Base-by-base conservation (phyloP, 306 rosid species). In the Alnus rubra region DNA sequence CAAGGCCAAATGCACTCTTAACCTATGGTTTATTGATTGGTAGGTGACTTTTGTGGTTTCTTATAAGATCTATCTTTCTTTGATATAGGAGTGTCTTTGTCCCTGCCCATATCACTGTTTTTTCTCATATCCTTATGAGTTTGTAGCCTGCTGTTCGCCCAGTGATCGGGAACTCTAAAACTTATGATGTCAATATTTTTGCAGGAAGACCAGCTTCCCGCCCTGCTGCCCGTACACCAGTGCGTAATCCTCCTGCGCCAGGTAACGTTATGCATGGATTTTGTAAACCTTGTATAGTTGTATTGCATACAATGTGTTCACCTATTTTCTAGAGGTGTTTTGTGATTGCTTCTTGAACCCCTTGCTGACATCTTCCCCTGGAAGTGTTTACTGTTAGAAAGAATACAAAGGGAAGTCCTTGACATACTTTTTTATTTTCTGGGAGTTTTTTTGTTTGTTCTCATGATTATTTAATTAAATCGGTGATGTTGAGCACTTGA, bases 141-240 rank as follows among this genome's bases (percentile, higher is more conserved):
- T 49, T 49, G 11, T 28, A 28, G 65, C 65, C 0, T 2, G 35
- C 7, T 59, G 45, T 59, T 59, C 15, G 12, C 7, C 35, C 2
- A 59, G 65, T 23, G 65, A 59, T 59, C 12, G 30, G 65, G 28
- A 59, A 10, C 33, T 59, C 35, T 59, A 28, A 10, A 59, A 28
- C 15, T 2, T 7, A 4, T 35, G 6, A 19, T 78, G n/a, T 19
- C 4, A n/a, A n/a, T n/a, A 1, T 50, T 76, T 53, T 76, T 71
- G 42, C 78, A 82, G 81, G 85, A 71, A 78, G 78, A 44, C 71
- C 84, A 28, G 77, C 78, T 71, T 10, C 81, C 73, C 77, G 85
- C 55, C 78, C 78, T 9, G 62, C 74, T 50, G 50, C 74, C n/a
- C 79, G 79, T 6, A 49, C 74, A 9, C 63, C 85, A 9, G 12